Base-by-base conservation (phyloP, 2,329 filamentous ascomycete genomes). In the Hortaea sp. region DNA sequence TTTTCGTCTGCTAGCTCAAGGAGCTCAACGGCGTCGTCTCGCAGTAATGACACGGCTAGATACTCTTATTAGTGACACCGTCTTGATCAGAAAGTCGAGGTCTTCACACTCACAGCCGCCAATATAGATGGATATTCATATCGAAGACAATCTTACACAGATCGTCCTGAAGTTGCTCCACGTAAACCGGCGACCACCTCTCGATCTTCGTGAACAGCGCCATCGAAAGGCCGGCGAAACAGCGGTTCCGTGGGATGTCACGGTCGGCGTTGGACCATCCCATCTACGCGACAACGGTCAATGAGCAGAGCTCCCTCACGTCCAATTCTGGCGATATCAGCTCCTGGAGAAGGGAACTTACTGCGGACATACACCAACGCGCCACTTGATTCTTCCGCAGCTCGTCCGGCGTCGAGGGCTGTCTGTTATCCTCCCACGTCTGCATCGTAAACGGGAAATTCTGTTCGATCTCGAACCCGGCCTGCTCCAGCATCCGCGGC, bases 161-260 rank as follows among this genome's bases (percentile, higher is more conserved):
- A 78, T 78, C 73, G 3, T 72, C 67, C 40, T 81, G 71, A 32
- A 94, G 69, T 11, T 73, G 71, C 46, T 73, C 69, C 41, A 94
- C 81, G 50, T 85, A 64, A 32, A 63, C 71, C 40, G 70, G 62
- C 39, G 73, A 69, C 77, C 79, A 86, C 30, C 69, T 65, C 44
- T 78, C 77, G 38, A 81, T 71, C 48, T 81, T 76, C 39, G 78
- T 82, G 60, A 95, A 75, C 27, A 59, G 53, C 20, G 50, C 48
- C 58, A 61, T 57, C 28, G 52, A 53, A 31, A 62, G 51, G 10
- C 55, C 59, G 12, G 51, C 54, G 51, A 57, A 57, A 10, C 53
- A 27, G 27, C 28, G 28, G 20, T 20, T 44, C 12, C 29, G 31
- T 34, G 31, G 13, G 27, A 12, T 31, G 10, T 11, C 9, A 11